phyloP scores from a whole-genome alignment of 1,284 basidiomycete genomes.

The Malassezia arunalokei region DNA sequence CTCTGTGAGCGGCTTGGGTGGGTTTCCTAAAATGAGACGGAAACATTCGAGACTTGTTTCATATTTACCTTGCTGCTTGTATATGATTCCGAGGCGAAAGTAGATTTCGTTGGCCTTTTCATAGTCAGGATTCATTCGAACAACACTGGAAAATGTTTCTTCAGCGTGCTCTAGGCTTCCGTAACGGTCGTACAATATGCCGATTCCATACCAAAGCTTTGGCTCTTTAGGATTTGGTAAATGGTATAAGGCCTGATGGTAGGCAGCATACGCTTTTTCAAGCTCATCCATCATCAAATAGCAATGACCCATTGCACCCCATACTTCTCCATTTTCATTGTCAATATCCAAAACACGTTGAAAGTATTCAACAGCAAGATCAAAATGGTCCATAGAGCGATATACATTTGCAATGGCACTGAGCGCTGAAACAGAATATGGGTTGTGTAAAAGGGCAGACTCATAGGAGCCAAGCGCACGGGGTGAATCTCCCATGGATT shows the following conservation, averaged over 20 bases:
- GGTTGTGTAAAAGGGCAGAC: slow-evolving; percentile 39
- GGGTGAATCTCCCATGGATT: slow-evolving; percentile 42
- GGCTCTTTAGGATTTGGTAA: slow-evolving; percentile 96
- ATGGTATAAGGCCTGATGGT: slow-evolving; percentile 93
- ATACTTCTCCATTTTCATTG: slow-evolving; percentile 44
- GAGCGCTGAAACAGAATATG: slow-evolving; percentile 39
- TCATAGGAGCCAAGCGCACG: slow-evolving; percentile 41
- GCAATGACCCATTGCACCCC: slow-evolving; percentile 61
- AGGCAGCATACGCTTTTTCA: slow-evolving; percentile 94
- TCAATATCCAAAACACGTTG: slow-evolving; percentile 69
- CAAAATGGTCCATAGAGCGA: slow-evolving; percentile 40
- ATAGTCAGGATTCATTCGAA: slow-evolving; percentile 94
- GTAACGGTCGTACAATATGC: slow-evolving; percentile 95
- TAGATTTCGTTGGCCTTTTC: slow-evolving; percentile 98
- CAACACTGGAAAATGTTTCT: slow-evolving; percentile 90
- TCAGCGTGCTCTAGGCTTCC: slow-evolving; percentile 96
- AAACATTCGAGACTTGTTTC: slow-evolving; percentile 55
- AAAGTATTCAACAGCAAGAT: slow-evolving; percentile 81
- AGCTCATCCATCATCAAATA: slow-evolving; percentile 99
- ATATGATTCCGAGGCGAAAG: slow-evolving; percentile 95
- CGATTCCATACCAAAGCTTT: slow-evolving; percentile 98
- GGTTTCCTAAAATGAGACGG: slow-evolving; percentile 86
- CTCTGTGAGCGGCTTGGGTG: slow-evolving; percentile 84
- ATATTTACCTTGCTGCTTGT: slow-evolving; percentile 87
- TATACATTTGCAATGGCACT: slow-evolving; percentile 43